These are phyloP conservation scores for Pyrenochaeta sp. DNA, from an alignment of 2,329 filamentous ascomycete genomes.

Conservation along the genomic window DNA sequence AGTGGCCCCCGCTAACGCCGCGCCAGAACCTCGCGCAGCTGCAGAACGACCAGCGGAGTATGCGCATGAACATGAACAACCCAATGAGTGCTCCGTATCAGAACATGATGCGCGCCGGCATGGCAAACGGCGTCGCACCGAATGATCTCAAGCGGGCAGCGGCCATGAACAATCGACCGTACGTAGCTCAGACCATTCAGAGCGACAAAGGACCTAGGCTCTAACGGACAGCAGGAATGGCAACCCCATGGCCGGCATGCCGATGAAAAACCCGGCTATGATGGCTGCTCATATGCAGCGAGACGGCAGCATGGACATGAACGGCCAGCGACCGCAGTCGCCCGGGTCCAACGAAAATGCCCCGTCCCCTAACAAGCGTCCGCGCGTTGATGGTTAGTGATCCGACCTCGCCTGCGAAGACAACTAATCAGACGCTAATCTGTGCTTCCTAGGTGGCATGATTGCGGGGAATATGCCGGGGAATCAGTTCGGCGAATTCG, in stretches of 20 bases:
- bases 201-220: slow-evolving; percentile 1
- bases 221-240: slow-evolving; percentile 30
- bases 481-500: slow-evolving; percentile 75
- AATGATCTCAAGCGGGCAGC: slow-evolving; percentile 76
- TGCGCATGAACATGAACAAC: slow-evolving; percentile 76
- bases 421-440: slow-evolving; percentile 60
- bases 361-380: slow-evolving; percentile 90
- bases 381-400: slow-evolving; percentile 75
- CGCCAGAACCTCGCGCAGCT: slow-evolving; percentile 74
- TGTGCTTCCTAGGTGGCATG: slow-evolving; percentile 73
- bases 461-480: slow-evolving; percentile 75
- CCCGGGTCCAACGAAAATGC: slow-evolving; percentile 85
- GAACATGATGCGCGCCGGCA: slow-evolving; percentile 71
- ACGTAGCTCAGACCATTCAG: slow-evolving; percentile 43
- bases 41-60: slow-evolving; percentile 70
- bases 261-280: slow-evolving; percentile 60
- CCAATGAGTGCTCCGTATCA: slow-evolving; percentile 55
- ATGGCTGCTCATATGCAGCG: slow-evolving; percentile 82
- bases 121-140: slow-evolving; percentile 65
- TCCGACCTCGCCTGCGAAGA: too few species aligned
- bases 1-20: slow-evolving; percentile 23
- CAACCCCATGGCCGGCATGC: slow-evolving; percentile 69
- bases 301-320: slow-evolving; percentile 85
- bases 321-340: slow-evolving; percentile 77
- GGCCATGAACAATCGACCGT: slow-evolving; percentile 81